These are phyloP conservation scores for Dipodascus geniculatus DNA, from an alignment of 805 yeast genomes.

Conservation along the genomic window DNA sequence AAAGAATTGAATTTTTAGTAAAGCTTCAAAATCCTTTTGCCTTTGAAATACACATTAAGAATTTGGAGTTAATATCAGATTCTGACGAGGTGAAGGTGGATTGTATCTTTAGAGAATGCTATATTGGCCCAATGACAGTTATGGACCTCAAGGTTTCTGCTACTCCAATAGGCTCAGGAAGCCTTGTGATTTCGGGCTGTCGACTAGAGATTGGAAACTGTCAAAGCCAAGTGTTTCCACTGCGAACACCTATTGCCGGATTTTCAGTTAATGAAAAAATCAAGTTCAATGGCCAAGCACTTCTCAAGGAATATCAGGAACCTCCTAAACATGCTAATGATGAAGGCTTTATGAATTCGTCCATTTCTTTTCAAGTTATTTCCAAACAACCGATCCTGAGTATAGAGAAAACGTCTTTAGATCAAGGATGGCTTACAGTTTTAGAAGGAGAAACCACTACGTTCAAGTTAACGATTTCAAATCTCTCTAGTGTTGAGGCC, in stretches of 20 bases:
- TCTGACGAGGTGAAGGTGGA: slow-evolving; percentile 14
- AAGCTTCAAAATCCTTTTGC: slow-evolving; percentile 68
- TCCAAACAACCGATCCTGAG: slow-evolving; percentile 52
- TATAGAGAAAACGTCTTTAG: slow-evolving; percentile 38
- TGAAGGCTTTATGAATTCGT: neutral
- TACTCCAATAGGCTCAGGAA: slow-evolving; percentile 35
- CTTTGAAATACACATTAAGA: slow-evolving; percentile 52
- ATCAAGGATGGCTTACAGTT: slow-evolving; percentile 60
- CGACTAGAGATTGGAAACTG: slow-evolving; percentile 41
- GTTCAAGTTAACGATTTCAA: slow-evolving; percentile 42
- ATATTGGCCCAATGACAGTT: slow-evolving; percentile 19
- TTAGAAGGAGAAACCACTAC: slow-evolving; percentile 60
- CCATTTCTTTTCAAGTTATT: slow-evolving; percentile 26
- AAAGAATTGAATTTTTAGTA: slow-evolving; percentile 44
- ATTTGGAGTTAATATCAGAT: slow-evolving; percentile 18
- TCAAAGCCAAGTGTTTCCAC: slow-evolving; percentile 28
- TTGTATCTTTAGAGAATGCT: slow-evolving; percentile 12
- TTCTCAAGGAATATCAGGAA: slow-evolving; percentile 6
- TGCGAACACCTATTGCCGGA: slow-evolving; percentile 6
- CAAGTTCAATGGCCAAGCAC: slow-evolving; percentile 16
- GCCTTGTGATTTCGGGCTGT: slow-evolving; percentile 39
- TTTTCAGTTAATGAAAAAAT: slow-evolving; percentile 17
- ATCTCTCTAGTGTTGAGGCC: slow-evolving; percentile 45
- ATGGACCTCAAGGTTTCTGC: slow-evolving; percentile 16
- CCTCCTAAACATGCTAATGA: slow-evolving; percentile 2